A percentile compares a stretch with the other conserved stretches of the same genome.
phyloP scores from a whole-genome alignment of 345 rosid genomes.

The Salix purpurea region DNA sequence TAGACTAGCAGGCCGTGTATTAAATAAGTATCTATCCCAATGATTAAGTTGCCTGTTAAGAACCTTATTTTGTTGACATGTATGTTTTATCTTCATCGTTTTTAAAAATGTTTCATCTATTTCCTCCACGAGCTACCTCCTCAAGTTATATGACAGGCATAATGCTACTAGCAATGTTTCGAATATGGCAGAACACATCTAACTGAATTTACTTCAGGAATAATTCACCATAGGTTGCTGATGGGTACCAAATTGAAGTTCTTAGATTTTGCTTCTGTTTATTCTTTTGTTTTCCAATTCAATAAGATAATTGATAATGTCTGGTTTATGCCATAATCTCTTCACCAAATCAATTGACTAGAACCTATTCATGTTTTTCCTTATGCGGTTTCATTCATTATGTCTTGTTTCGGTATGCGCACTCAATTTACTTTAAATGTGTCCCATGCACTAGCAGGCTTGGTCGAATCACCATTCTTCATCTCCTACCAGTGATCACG shows the following conservation, averaged over 20 bases:
- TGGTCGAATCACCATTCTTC: conserved; percentile 47
- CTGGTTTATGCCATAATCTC: neutral
- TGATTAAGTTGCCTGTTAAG: neutral
- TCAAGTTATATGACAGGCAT: neutral
- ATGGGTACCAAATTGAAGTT: neutral
- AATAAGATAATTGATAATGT: neutral
- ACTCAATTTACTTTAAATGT: conserved; percentile 6
- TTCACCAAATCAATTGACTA: neutral
- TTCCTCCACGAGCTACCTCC: neutral
- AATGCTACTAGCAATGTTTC: neutral
- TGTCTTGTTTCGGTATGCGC: neutral
- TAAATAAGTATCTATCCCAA: neutral
- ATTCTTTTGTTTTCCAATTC: neutral
- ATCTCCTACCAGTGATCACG: conserved; percentile 48
- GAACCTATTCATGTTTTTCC: neutral
- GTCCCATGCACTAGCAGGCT: conserved; percentile 46
- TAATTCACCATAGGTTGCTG: neutral
- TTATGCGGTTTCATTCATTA: neutral
- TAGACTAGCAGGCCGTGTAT: neutral
- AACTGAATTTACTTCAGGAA: neutral
- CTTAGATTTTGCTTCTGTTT: neutral
- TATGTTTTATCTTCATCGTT: neutral
- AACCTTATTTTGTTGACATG: neutral
- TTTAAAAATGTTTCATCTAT: neutral
- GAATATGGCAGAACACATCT: neutral